phyloP scores from a whole-genome alignment of 116 monocot species.

The Cymodocea nodosa region DNA sequence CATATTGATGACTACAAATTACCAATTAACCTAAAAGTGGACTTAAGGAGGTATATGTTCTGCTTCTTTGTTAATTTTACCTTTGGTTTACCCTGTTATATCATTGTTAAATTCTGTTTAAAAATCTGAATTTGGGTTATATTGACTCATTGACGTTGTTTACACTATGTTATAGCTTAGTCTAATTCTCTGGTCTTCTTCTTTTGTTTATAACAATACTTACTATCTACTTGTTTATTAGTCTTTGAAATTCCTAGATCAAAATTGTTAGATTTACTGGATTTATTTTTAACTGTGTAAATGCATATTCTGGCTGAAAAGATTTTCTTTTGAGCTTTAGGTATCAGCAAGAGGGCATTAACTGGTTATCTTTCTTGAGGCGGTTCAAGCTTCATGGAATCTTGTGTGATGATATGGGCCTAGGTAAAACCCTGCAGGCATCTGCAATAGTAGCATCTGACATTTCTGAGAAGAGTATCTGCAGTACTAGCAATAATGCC shows the following conservation, averaged over 20 bases:
- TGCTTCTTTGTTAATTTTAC: neutral
- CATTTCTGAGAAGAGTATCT: slow-evolving; percentile 48
- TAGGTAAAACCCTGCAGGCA: slow-evolving; percentile 98
- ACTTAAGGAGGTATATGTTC: slow-evolving; percentile 54
- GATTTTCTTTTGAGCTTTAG: slow-evolving; percentile 17
- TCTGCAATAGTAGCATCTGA: slow-evolving; percentile 92
- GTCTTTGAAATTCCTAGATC: too few species aligned
- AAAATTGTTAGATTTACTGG: too few species aligned
- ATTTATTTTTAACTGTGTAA: too few species aligned
- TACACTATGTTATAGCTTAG: too few species aligned
- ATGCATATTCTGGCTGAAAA: too few species aligned
- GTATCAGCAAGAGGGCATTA: slow-evolving; percentile 99
- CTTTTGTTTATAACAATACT: neutral
- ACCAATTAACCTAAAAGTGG: slow-evolving; percentile 54
- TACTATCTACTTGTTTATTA: neutral
- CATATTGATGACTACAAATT: slow-evolving; percentile 95
- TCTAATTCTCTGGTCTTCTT: too few species aligned
- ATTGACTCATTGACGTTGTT: too few species aligned
- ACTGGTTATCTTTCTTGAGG: slow-evolving; percentile 90
- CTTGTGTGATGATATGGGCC: slow-evolving; percentile 99
- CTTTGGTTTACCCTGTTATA: neutral
- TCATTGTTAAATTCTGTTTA: neutral
- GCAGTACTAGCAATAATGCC: slow-evolving; percentile 24
- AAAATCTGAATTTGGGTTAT: neutral
- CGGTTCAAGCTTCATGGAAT: slow-evolving; percentile 99